phyloP scores from a whole-genome alignment of 768 basidiomycete genomes.

The Sistotremastrum niveocremeum region DNA sequence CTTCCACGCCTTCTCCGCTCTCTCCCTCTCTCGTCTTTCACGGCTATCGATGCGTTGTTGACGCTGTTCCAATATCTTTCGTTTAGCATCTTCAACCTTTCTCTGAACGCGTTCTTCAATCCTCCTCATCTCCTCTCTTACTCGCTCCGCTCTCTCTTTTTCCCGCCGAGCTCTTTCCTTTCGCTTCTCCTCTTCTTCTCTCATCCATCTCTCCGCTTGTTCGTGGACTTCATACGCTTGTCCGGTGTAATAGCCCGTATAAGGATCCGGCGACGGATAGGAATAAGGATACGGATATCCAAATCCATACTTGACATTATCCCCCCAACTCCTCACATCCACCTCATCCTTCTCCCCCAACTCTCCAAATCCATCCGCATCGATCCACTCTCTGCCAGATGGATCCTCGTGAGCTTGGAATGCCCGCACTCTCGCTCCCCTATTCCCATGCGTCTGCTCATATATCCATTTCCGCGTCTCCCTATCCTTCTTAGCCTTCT shows the following conservation, averaged over 20 bases:
- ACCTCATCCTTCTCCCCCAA: constrained; percentile 36
- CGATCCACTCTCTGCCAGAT: constrained; percentile 17
- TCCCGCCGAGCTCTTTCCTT: constrained; percentile 29
- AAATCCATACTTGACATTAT: constrained; percentile 11
- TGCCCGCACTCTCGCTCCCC: constrained; percentile 1
- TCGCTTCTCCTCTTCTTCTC: constrained; percentile 26
- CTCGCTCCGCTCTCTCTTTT: constrained; percentile 29
- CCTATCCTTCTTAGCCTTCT: constrained; percentile 28
- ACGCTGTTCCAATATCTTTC: constrained; percentile 35
- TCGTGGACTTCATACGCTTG: constrained; percentile 3
- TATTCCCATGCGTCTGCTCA: constrained; percentile 26
- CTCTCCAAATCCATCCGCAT: constrained; percentile 35
- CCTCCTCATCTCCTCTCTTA: constrained; percentile 41
- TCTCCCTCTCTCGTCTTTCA: constrained; percentile 21
- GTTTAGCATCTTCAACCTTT: constrained; percentile 36
- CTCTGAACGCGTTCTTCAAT: constrained; percentile 40
- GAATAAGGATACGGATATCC: too few relatives aligned
- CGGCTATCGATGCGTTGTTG: constrained; percentile 18
- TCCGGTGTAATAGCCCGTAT: constrained; percentile 11
- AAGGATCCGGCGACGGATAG: too few relatives aligned
- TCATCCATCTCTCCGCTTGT: constrained; percentile 7
- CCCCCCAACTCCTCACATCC: constrained; percentile 41
- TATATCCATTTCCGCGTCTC: constrained; percentile 55
- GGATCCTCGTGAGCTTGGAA: too few relatives aligned
- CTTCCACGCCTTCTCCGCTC: constrained; percentile 39